A percentile compares a stretch with the other conserved stretches of the same genome.
phyloP scores from a whole-genome alignment of 768 basidiomycete species.

The Strobilomyces confusus region DNA sequence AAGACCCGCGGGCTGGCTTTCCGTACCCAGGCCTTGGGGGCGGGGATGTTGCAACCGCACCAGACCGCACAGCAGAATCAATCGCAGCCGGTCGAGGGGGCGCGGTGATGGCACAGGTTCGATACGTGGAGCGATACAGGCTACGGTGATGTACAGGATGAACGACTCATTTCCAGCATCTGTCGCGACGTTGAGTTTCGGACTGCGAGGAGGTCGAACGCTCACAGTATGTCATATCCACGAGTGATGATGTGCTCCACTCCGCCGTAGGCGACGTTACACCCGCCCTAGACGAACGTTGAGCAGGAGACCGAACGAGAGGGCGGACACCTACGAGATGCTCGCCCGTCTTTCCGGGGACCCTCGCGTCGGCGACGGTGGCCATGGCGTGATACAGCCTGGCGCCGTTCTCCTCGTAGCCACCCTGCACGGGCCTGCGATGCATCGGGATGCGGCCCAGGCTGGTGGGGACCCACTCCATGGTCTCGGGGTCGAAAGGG shows the following conservation, averaged over 20 bases:
- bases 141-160: neutral
- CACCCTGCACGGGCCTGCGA: slow-evolving; percentile 62
- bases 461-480: slow-evolving; percentile 71
- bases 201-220: neutral
- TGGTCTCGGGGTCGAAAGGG: slow-evolving; percentile 58
- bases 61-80: slow-evolving; percentile 30
- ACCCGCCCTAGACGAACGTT: slow-evolving; percentile 33
- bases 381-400: slow-evolving; percentile 69
- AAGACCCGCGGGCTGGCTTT: slow-evolving; percentile 90
- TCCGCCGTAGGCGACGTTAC: slow-evolving; percentile 38
- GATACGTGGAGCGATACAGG: slow-evolving; percentile 6
- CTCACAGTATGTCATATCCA: slow-evolving; percentile 44
- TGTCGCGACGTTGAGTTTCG: slow-evolving; percentile 4
- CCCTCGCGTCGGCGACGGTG: slow-evolving; percentile 43
- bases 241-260: slow-evolving; percentile 36
- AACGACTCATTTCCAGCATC: slow-evolving; percentile 41
- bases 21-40: slow-evolving; percentile 85
- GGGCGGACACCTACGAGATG: slow-evolving; percentile 51
- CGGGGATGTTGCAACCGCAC: slow-evolving; percentile 54
- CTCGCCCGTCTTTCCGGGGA: slow-evolving; percentile 73
- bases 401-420: slow-evolving; percentile 65
- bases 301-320: neutral
- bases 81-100: slow-evolving; percentile 28
- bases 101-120: slow-evolving; percentile 15
- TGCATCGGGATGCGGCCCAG: slow-evolving; percentile 57